Conservation (phyloP, 2,329 filamentous ascomycete genomes). For the Colletotrichum camelliae region DNA sequence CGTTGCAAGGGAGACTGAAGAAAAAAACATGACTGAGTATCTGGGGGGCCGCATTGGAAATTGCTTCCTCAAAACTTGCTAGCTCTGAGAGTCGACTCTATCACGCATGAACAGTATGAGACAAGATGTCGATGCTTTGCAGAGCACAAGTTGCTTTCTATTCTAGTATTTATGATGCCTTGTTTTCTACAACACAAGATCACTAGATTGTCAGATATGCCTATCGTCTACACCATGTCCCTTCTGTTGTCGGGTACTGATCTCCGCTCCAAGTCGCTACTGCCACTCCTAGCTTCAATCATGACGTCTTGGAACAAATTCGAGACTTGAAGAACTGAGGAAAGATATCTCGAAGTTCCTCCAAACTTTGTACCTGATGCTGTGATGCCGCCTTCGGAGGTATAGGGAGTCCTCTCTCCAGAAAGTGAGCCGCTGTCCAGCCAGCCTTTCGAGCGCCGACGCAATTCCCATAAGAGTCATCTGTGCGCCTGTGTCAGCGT, state of each 20-base stretch:
- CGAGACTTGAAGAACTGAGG: background rate
- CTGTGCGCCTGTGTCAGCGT: slow-evolving; percentile 59
- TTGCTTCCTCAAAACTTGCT: background rate
- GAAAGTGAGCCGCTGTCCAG: slow-evolving; percentile 85
- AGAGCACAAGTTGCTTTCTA: background rate
- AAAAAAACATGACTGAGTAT: background rate
- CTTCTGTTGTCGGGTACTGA: background rate
- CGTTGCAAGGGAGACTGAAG: background rate
- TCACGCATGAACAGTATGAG: background rate
- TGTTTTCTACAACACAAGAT: background rate
- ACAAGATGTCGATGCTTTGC: background rate
- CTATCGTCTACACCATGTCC: background rate
- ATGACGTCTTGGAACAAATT: background rate
- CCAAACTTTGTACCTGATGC: background rate
- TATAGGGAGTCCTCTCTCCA: slow-evolving; percentile 71
- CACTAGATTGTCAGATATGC: background rate
- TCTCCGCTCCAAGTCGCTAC: background rate
- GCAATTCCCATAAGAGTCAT: slow-evolving; percentile 88
- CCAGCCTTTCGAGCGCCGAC: slow-evolving; percentile 73
- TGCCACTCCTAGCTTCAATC: background rate
- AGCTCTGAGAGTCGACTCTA: background rate
- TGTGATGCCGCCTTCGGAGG: background rate
- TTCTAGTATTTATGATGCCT: background rate
- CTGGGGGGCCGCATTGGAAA: background rate
- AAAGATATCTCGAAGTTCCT: background rate